Percentiles rank a stretch among this genome's conserved stretches.
phyloP scores from a whole-genome alignment of 2,329 filamentous ascomycete genomes.

The Pseudogymnoascus verrucosus region DNA sequence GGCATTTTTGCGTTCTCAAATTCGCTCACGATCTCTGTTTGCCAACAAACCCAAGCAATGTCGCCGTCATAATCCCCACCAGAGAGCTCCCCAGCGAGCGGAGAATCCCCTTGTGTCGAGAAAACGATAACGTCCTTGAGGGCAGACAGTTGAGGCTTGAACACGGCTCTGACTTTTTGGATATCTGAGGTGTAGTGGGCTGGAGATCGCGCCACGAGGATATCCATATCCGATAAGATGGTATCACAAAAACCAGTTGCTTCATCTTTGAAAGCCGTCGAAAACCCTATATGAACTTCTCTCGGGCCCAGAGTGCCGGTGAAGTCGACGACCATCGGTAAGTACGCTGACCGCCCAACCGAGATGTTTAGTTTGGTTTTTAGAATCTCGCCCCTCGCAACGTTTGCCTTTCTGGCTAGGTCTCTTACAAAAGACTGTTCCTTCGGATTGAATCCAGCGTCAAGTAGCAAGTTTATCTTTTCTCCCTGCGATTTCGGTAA shows the following conservation, averaged over 20 bases:
- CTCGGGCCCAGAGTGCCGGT: slow-evolving; percentile 49
- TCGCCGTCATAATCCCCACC: slow-evolving; percentile 81
- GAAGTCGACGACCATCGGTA: slow-evolving; percentile 64
- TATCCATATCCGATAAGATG: slow-evolving; percentile 46
- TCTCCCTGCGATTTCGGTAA: slow-evolving; percentile 34
- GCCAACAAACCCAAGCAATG: slow-evolving; percentile 71
- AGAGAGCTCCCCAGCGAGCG: slow-evolving; percentile 63
- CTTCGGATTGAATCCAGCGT: slow-evolving; percentile 50
- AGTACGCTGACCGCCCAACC: slow-evolving; percentile 52
- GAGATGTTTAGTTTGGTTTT: slow-evolving; percentile 52
- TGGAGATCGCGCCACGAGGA: slow-evolving; percentile 62
- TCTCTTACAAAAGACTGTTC: slow-evolving; percentile 42
- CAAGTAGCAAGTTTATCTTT: slow-evolving; percentile 45
- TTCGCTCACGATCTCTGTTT: slow-evolving; percentile 53
- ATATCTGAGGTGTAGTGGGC: slow-evolving; percentile 65
- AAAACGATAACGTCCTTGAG: slow-evolving; percentile 79
- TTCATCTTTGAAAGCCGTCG: slow-evolving; percentile 47
- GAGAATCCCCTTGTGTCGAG: slow-evolving; percentile 48
- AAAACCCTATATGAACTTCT: slow-evolving; percentile 63
- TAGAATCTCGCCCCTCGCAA: slow-evolving; percentile 22
- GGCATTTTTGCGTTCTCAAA: slow-evolving; percentile 55
- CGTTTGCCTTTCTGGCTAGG: slow-evolving; percentile 26
- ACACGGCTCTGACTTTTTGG: slow-evolving; percentile 56
- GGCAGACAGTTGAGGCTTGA: slow-evolving; percentile 51
- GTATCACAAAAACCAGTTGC: slow-evolving; percentile 45